phyloP scores from a whole-genome alignment of 768 basidiomycete species.

The Boletus rubescentipes region DNA sequence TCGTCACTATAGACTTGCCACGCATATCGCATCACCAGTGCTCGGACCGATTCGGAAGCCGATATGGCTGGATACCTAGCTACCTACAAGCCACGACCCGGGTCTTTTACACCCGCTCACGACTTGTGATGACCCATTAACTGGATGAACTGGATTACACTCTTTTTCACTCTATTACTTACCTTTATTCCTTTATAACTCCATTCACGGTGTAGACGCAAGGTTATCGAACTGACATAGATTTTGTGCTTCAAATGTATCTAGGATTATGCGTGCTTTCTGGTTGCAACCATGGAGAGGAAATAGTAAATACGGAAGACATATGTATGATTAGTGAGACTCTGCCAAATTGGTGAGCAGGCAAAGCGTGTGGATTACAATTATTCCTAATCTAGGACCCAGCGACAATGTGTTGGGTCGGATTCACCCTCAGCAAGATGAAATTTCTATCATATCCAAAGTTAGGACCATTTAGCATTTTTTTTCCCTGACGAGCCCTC shows the following conservation, averaged over 20 bases:
- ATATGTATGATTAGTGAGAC: neutral
- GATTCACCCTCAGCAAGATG: too few species aligned
- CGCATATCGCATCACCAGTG: neutral
- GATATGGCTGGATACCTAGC: neutral
- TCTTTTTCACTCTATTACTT: too few species aligned
- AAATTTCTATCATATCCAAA: too few species aligned
- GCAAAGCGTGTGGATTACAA: too few species aligned
- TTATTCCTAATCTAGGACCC: too few species aligned
- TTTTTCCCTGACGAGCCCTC: too few species aligned
- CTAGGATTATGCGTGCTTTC: neutral
- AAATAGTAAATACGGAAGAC: neutral
- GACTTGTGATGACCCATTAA: neutral
- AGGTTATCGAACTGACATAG: neutral
- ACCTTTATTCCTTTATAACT: neutral
- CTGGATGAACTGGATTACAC: neutral
- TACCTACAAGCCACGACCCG: neutral
- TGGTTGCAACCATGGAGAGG: too few species aligned
- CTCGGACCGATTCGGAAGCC: neutral
- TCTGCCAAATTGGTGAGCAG: too few species aligned
- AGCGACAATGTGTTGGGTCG: too few species aligned
- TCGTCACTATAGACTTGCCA: slow-evolving; percentile 13
- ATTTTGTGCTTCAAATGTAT: neutral
- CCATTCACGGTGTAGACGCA: neutral
- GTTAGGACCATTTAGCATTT: too few species aligned
- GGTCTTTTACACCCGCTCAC: neutral